Evolutionary conservation across 192 early-diverging fungal genomes (phyloP).

Genomic region (Mortierella antarctica): DNA sequence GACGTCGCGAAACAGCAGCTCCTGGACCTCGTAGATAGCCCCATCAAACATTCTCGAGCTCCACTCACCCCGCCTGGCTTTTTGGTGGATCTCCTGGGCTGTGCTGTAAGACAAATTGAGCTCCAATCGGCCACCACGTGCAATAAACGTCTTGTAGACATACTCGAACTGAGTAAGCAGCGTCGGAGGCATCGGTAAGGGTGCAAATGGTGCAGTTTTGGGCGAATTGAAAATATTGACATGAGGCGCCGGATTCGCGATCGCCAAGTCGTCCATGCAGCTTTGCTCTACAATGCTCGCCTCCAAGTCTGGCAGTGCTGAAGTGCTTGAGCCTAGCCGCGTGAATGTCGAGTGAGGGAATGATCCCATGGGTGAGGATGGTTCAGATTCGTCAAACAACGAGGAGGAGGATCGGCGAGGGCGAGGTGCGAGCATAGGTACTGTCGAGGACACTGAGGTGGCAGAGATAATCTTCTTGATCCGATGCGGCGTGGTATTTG

Average conservation of each 20-base stretch:
- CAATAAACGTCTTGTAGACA: slow-evolving; percentile 47
- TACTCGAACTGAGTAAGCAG: slow-evolving; percentile 48
- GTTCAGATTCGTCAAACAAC: slow-evolving; percentile 39
- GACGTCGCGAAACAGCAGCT: slow-evolving; percentile 46
- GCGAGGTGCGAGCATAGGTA: slow-evolving; percentile 26
- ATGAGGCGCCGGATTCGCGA: background rate
- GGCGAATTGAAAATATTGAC: background rate
- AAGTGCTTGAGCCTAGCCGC: slow-evolving; percentile 11
- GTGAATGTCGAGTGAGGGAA: slow-evolving; percentile 15
- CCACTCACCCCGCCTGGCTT: slow-evolving; percentile 28
- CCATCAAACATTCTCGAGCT: slow-evolving; percentile 41
- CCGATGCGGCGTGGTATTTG: slow-evolving; percentile 3
- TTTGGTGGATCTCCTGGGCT: slow-evolving; percentile 24
- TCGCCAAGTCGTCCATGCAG: background rate
- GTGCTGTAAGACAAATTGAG: slow-evolving; percentile 42
- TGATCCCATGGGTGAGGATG: slow-evolving; percentile 38
- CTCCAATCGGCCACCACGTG: slow-evolving; percentile 31
- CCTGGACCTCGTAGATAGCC: slow-evolving; percentile 42
- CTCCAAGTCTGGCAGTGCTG: slow-evolving; percentile 28
- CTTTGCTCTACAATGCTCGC: background rate
- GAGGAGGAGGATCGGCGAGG: slow-evolving; percentile 25
- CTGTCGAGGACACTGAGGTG: slow-evolving; percentile 34
- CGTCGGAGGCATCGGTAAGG: slow-evolving; percentile 45
- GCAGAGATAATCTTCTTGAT: slow-evolving; percentile 50
- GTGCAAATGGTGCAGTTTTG: background rate